phyloP scores from a whole-genome alignment of 2,329 filamentous ascomycete genomes.

The Plectosphaerella plurivora region DNA sequence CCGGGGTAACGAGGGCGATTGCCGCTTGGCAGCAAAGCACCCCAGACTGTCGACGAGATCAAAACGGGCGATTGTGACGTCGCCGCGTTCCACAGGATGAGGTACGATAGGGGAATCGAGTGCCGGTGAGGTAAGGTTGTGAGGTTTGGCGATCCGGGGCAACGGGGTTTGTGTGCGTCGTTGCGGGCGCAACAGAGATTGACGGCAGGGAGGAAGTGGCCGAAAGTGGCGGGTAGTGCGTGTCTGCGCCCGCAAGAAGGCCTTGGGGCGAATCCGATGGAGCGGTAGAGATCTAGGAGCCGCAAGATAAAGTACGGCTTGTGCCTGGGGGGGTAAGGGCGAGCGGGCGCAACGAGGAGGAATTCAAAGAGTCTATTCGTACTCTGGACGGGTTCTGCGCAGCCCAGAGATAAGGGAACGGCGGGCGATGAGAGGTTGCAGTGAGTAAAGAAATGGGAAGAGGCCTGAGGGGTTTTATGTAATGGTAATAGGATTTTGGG shows the following conservation, averaged over 20 bases:
- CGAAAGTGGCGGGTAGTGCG: conserved; percentile 18
- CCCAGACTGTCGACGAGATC: conserved; percentile 12
- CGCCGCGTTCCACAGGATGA: conserved; percentile 17
- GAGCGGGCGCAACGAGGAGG: conserved; percentile 14
- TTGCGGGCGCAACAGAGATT: conserved; percentile 27
- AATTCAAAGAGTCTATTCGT: conserved; percentile 5
- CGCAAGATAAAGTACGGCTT: conserved; percentile 15
- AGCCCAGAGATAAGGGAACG: conserved; percentile 16
- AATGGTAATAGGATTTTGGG: conserved; percentile 11
- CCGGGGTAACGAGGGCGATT: conserved; percentile 4
- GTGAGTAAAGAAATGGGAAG: conserved; percentile 15
- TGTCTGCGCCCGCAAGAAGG: conserved; percentile 13
- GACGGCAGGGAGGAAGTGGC: conserved; percentile 15
- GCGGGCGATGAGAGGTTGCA: conserved; percentile 15
- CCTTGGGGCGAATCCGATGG: conserved; percentile 11
- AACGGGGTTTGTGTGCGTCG: conserved; percentile 20
- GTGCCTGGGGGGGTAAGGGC: conserved; percentile 12
- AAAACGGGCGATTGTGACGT: conserved; percentile 30
- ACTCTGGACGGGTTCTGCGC: conserved; percentile 11
- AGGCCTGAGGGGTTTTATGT: conserved; percentile 14
- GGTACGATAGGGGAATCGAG: conserved; percentile 4
- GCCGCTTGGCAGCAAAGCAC: conserved; percentile 6
- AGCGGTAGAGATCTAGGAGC: conserved; percentile 24
- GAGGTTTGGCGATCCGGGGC: conserved; percentile 7
- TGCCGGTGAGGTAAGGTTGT: conserved; percentile 17